Base-by-base conservation (phyloP, 2,329 filamentous ascomycete genomes). In the Aspergillus hiratsukae region DNA sequence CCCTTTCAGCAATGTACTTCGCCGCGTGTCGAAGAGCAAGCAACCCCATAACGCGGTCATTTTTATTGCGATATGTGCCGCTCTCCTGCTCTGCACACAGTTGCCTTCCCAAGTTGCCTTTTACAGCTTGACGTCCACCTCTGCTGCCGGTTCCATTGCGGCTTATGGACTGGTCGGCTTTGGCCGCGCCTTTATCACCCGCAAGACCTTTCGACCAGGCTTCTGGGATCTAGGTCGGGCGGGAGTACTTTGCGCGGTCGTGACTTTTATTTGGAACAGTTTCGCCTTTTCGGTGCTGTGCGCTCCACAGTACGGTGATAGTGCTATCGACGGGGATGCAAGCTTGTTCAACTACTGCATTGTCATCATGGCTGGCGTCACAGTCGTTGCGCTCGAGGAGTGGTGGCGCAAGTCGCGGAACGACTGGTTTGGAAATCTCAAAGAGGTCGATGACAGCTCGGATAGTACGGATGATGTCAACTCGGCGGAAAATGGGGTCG, bases 1-100 rank as follows among this genome's bases (percentile, higher is more conserved):
- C 3, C 81, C 81, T 0, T 82, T 76, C 64, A 82, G 80, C 1
- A 63, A 74, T 17, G 80, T 80, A 31, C 29, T 31, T 14, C 14
- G 4, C 29, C 29, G 29, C 29, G 29, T 31, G 29, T 31, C 29
- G 4, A 31, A 31, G 11, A 31, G 29, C 29, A 31, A 14, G 29
- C 29, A 31, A 14, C 29, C 29, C 4, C 29, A 31, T 14, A 31
- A 31, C 4, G 29, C 29, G 29, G 29, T 31, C 4, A 14, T 31
- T 5, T 31, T 31, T 25, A 80, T 83, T 60, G 77, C 80, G 64
- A 73, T 62, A 1, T 76, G 81, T n/a, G 74, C 80, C 1, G 73
- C 80, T 0, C 63, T 82, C 41, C 70, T 83, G 21, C 78, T 81
- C 3, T 83, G 81, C 73, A 83, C 79, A 0, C 82, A 83, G 54